phyloP scores from a whole-genome alignment of 1,284 basidiomycete species.

The Inonotus obliquus region DNA sequence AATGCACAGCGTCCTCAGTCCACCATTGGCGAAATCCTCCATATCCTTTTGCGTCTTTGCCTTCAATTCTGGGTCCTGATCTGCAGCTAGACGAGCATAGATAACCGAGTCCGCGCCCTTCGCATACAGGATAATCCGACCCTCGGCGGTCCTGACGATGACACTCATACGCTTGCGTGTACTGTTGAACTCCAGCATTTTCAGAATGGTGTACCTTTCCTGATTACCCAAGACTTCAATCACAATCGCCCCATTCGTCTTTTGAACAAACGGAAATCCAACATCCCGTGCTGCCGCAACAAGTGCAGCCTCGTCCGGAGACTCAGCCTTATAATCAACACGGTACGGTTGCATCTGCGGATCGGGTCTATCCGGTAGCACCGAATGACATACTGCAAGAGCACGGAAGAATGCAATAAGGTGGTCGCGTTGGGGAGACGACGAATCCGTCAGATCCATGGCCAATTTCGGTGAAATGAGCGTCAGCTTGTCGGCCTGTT shows the following conservation, averaged over 20 bases:
- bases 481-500: conserved; percentile 79
- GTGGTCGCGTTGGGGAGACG: conserved; percentile 58
- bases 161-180: conserved; percentile 94
- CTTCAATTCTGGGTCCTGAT: conserved; percentile 75
- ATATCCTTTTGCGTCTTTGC: conserved; percentile 80
- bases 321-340: conserved; percentile 93
- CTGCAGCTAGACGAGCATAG: conserved; percentile 73
- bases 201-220: conserved; percentile 78
- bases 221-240: conserved; percentile 90
- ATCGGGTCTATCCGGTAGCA: conserved; percentile 75
- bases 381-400: conserved; percentile 88
- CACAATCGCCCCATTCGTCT: conserved; percentile 72
- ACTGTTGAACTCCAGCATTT: conserved; percentile 90
- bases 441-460: conserved; percentile 63
- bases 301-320: conserved; percentile 91
- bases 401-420: conserved; percentile 88
- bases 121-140: conserved; percentile 80
- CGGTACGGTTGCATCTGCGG: conserved; percentile 57
- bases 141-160: conserved; percentile 79
- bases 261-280: conserved; percentile 87
- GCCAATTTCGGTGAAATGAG: conserved; percentile 85
- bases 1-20: conserved; percentile 89
- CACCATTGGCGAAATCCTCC: conserved; percentile 91
- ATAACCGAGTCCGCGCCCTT: conserved; percentile 98
- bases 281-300: conserved; percentile 89